Base-by-base conservation (phyloP, 257 asterid genomes). In the Cynanchum wilfordii region DNA sequence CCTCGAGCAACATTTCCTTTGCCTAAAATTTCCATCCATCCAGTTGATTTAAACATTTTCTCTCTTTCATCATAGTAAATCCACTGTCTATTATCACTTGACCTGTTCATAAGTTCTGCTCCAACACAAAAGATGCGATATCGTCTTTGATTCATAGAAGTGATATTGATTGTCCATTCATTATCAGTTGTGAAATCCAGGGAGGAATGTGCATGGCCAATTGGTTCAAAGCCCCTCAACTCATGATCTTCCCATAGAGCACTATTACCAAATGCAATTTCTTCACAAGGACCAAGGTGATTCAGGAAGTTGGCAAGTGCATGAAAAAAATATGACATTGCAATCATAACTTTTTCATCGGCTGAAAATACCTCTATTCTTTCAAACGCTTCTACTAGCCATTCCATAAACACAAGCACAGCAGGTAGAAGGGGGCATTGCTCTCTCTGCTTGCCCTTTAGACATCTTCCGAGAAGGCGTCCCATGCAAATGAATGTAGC, bases 161-260 rank as follows among this genome's bases (percentile, higher is more conserved):
- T 33, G 72, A 75, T 81, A 73, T 78, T 73, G 40, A 77, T 81
- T 55, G 42, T 73, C 74, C 85, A 79, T 52, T 87, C 96, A 77
- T 44, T 51, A 65, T 75, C 69, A 65, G 84, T 73, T 2, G 76
- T 27, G 84, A 93, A 93, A 80, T 91, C 86, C 69, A 91, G 77
- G 29, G 16, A 72, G 79, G 65, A 74, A 66, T 88, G 98, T 76
- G 78, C 84, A 24, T 9, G 81, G 72, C 78, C 66, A 44, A 89
- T 70, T 2, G 96, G 97, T 68, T 78, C 77, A 74, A 91, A 91
- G 2, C 98, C 98, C 78, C 85, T 81, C 84, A 91, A 79, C 80
- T 93, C 98, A 64, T 89, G 85, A 82, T 93, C 97, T 82, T 93
- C 98, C 97, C 96, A 93, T 33, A 91, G 93, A 74, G 96, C 96